phyloP scores from a whole-genome alignment of 129 eudicot genomes.

The Arctium minus region DNA sequence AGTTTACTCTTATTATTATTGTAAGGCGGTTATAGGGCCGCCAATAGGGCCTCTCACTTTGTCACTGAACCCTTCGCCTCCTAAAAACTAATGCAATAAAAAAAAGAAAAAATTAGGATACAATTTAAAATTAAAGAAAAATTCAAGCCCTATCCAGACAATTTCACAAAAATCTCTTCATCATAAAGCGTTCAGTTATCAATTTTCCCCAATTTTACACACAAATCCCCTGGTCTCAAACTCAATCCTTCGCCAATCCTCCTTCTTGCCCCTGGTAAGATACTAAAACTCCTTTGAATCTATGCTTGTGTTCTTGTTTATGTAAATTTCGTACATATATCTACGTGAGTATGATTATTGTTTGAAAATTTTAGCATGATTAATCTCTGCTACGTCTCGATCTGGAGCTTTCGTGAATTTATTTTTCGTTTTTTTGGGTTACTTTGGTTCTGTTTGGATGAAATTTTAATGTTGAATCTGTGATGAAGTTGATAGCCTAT shows the following conservation, averaged over 20 bases:
- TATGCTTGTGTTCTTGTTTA: not conserved
- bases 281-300: not conserved
- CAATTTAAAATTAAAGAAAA: not conserved
- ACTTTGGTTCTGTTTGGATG: not conserved
- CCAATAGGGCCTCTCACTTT: not conserved
- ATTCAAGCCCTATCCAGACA: constrained; percentile 6
- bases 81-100: not conserved
- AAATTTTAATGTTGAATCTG: constrained; percentile 5
- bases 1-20: not conserved
- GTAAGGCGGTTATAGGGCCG: not conserved
- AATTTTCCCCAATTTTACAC: constrained; percentile 24
- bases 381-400: constrained; percentile 13
- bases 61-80: not conserved
- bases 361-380: not conserved
- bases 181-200: not conserved
- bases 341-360: not conserved
- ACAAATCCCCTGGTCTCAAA: not conserved
- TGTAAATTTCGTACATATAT: not conserved
- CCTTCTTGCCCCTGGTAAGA: not conserved
- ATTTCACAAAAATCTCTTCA: constrained; percentile 3
- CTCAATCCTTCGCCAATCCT: not conserved
- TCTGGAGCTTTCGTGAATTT: not conserved
- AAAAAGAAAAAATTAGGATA: not conserved
- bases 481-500: not conserved
- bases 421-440: not conserved